phyloP scores from a whole-genome alignment of 129 eudicot genomes.

The Tagetes patula region DNA sequence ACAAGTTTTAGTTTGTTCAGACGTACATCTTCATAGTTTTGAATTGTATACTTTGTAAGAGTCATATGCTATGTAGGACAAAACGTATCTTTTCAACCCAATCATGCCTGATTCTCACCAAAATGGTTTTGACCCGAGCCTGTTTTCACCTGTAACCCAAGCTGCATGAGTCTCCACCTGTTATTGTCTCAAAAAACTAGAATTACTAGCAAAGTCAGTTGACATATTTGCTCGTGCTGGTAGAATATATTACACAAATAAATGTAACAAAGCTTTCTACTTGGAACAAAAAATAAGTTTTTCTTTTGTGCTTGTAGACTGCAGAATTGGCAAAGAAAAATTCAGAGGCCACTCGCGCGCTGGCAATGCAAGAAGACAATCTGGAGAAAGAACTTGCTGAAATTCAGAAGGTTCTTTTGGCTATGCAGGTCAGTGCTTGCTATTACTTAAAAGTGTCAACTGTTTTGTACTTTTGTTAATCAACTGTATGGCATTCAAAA shows the following conservation, averaged over 20 bases:
- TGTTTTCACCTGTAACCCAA: not conserved
- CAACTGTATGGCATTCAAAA: not conserved
- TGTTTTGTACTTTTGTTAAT: not conserved
- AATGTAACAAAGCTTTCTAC: not conserved
- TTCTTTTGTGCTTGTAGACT: constrained; percentile 44
- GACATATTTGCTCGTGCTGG: not conserved
- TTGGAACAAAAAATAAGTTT: not conserved
- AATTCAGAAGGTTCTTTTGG: constrained; percentile 89
- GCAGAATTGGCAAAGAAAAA: constrained; percentile 85
- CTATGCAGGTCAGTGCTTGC: constrained; percentile 76
- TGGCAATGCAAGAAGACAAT: constrained; percentile 76
- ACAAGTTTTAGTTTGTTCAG: not conserved
- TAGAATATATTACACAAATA: not conserved
- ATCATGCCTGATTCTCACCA: not conserved
- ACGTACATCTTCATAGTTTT: constrained; percentile 3
- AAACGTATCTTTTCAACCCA: not conserved
- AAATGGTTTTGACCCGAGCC: not conserved
- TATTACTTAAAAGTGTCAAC: not conserved
- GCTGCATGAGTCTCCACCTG: not conserved
- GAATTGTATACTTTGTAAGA: constrained; percentile 4
- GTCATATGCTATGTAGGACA: not conserved
- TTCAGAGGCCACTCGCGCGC: constrained; percentile 87
- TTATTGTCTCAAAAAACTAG: not conserved
- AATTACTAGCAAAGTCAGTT: constrained; percentile 3
- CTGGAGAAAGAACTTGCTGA: constrained; percentile 94